Base-by-base conservation (phyloP, 2,329 filamentous ascomycete species). In the Colletotrichum liriopes region DNA sequence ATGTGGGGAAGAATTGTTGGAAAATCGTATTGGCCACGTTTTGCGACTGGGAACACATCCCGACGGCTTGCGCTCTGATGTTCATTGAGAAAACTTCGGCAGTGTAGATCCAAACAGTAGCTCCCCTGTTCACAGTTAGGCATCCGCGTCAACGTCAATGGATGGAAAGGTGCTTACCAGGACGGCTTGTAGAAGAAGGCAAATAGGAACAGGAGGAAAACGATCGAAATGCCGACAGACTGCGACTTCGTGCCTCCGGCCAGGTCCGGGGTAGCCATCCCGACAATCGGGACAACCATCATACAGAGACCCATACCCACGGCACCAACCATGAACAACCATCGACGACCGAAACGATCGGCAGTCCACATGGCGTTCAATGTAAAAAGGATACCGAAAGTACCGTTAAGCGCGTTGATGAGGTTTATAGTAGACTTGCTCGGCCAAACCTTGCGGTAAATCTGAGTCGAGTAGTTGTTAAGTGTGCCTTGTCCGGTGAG, bases 21-120 rank as follows among this genome's bases (percentile, higher is more conserved):
- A 92, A 89, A 74, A 93, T 88, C 65, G 87, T 86, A 79, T 93
- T 92, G 78, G 90, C 90, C 59, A 93, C 88, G 77, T 92, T 90
- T 74, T 90, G 88, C 69, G 84, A 88, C 76, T 90, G 85, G 29
- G 83, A 84, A 71, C 81, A 90, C 91, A 93, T 93, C 63, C 90
- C 91, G 16, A 93, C 90, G 29, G 91, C 91, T 78, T 93, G 91
- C 5, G 91, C 90, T 70, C 91, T 89, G 20, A 93, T 89, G 79
- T 93, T 93, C 88, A 92, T 92, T 60, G 87, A 90, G 83, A 93
- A 93, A 70, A 93, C 84, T 75, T 93, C 91, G 2, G 90, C 86
- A 0, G 91, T 93, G 88, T 89, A 93, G 78, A 93, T 93, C 91
- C 91, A 93, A 23, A 90, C 88, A 5, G 90, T 92, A 2, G 90